Base-by-base conservation (phyloP, 441 rosid genomes). In the Erodium moschatum region DNA sequence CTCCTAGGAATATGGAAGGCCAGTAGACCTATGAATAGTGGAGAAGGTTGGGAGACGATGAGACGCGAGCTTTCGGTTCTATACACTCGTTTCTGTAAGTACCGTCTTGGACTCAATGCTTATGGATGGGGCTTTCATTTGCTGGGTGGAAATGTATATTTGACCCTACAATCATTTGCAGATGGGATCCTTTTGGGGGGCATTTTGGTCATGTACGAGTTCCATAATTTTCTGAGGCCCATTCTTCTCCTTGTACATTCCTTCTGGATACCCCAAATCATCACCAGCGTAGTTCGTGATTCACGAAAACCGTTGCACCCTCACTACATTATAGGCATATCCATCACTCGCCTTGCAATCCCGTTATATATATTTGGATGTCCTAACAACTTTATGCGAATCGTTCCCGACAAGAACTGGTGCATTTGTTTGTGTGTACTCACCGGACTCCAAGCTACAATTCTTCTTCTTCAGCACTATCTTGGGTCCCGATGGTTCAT, bases 111-210 rank as follows among this genome's bases (percentile, higher is more conserved):
- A 63, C 29, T 61, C 9, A 8, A 48, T 2, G 8, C 63, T 64
- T 52, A 2, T 40, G 11, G 11, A 40, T 40, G 46, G 6, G 11
- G 0, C 11, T 44, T 44, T 44, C 50, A 7, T 7, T 40, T 40
- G 27, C 46, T 40, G 46, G 11, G 9, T 52, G 60, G 62, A 56
- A 56, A 33, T 33, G 38, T 3, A 24, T 24, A 24, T 24, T 24
- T 24, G 2, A 24, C 27, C 27, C 27, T 24, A 24, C 27, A 24
- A 24, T 24, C 27, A 11, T 81, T 33, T 66, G 83, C 89, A 94
- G 98, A 94, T 86, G 98, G 98, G 65, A 84, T 91, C 81, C 98
- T 94, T 74, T 82, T 94, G 81, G 97, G 97, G 74, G 98, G 98
- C 82, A 91, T 94, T 82, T 78, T 91, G 83, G 69, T 94, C 73